Conservation (phyloP, 768 basidiomycete species). For the Tubosaeta sp. region DNA sequence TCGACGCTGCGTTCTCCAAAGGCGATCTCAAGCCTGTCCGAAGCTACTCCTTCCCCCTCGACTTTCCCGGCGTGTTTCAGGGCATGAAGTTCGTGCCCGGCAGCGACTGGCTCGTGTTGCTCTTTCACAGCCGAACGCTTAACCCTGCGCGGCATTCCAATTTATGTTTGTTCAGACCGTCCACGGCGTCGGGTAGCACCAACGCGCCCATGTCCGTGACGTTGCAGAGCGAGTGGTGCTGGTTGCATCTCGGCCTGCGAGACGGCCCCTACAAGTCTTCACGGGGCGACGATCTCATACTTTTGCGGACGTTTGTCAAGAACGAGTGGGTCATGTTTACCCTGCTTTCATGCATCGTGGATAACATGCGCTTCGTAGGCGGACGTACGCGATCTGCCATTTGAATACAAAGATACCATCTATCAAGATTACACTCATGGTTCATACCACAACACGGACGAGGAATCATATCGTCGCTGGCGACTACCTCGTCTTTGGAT, state of each 20-base stretch:
- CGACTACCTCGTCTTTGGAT: conserved; percentile 27
- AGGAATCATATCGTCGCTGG: conserved; percentile 24
- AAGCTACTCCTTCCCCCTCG: conserved; percentile 26
- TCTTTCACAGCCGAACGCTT: conserved; percentile 29
- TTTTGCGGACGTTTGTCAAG: conserved; percentile 25
- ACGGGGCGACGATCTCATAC: conserved; percentile 26
- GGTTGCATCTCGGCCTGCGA: conserved; percentile 18
- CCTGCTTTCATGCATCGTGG: background rate
- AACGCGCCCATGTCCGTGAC: conserved; percentile 15
- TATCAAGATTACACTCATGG: conserved; percentile 20
- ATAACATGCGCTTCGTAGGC: conserved; percentile 2
- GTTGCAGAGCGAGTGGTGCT: conserved; percentile 29
- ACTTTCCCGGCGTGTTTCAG: conserved; percentile 29
- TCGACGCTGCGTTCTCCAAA: conserved; percentile 21
- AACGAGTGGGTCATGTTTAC: conserved; percentile 16
- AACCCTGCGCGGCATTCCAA: conserved; percentile 29
- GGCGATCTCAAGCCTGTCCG: conserved; percentile 12
- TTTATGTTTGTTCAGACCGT: conserved; percentile 24
- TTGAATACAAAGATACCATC: conserved; percentile 26
- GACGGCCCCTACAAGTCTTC: conserved; percentile 30
- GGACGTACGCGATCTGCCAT: conserved; percentile 25
- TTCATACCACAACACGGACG: conserved; percentile 21
- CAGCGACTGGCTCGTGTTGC: conserved; percentile 26
- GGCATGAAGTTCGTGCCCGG: conserved; percentile 29
- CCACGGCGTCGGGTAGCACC: background rate